Percentiles rank a stretch among this genome's conserved stretches.
phyloP scores from a whole-genome alignment of 2,329 filamentous ascomycete species.

The Fusarium ambrosium region DNA sequence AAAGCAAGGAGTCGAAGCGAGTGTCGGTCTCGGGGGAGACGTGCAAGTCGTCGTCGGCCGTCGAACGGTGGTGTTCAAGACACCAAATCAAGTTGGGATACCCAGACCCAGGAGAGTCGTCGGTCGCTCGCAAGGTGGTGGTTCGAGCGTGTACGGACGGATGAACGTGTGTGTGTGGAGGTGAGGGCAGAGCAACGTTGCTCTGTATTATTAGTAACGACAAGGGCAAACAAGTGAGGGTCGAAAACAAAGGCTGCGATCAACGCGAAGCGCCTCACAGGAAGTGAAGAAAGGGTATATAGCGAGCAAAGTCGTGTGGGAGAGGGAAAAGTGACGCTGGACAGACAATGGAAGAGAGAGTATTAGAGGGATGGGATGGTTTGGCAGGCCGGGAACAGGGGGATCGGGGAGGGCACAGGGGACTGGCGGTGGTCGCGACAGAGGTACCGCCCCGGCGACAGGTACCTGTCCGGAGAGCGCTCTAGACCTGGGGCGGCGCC shows the following conservation, averaged over 20 bases:
- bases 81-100: constrained; percentile 39
- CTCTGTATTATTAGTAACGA: constrained; percentile 43
- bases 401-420: constrained; percentile 33
- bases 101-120: constrained; percentile 42
- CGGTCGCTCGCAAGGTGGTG: constrained; percentile 26
- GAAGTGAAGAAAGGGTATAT: constrained; percentile 35
- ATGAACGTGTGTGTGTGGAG: constrained; percentile 4
- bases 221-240: constrained; percentile 23
- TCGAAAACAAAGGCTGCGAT: constrained; percentile 38
- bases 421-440: constrained; percentile 35
- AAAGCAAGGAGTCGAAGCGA: constrained; percentile 4
- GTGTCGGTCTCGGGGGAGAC: constrained; percentile 1
- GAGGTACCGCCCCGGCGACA: constrained; percentile 30
- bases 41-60: constrained; percentile 18
- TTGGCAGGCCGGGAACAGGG: constrained; percentile 45
- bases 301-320: constrained; percentile 29
- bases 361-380: constrained; percentile 45
- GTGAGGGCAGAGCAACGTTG: constrained; percentile 9
- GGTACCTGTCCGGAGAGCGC: constrained; percentile 27
- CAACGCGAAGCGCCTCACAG: constrained; percentile 42
- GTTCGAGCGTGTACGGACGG: constrained; percentile 26
- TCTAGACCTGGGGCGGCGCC: constrained; percentile 15
- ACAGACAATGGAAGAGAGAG: constrained; percentile 38
- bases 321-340: constrained; percentile 36
- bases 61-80: constrained; percentile 36